Conservation (phyloP, 108 stramenopile species). For the Craspedostauros australis region DNA sequence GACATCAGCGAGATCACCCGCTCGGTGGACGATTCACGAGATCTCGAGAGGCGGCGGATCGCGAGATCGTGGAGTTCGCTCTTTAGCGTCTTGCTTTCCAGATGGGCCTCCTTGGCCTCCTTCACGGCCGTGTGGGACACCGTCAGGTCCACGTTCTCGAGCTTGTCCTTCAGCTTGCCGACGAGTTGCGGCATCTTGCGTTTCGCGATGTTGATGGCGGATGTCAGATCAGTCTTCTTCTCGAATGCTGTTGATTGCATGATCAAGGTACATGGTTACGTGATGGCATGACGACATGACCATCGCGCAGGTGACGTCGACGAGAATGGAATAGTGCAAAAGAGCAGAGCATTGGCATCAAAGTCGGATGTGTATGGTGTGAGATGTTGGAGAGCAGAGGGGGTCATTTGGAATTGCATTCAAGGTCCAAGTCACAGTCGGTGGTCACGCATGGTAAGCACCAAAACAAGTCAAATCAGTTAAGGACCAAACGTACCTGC, state of each 20-base stretch:
- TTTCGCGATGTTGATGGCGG: conserved; percentile 81
- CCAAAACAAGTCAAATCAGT: background rate
- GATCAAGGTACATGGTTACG: background rate
- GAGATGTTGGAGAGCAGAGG: no score
- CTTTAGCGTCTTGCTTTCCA: conserved; percentile 72
- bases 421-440: no score
- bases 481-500: conserved; percentile 24
- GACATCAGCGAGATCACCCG: conserved; percentile 64
- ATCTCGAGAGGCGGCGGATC: conserved; percentile 52
- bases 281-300: background rate
- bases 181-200: conserved; percentile 67
- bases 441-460: background rate
- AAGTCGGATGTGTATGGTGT: no score
- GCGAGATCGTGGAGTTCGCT: conserved; percentile 64
- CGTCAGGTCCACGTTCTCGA: conserved; percentile 47
- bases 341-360: no score
- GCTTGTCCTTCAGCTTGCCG: conserved; percentile 63
- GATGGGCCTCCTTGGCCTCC: conserved; percentile 75
- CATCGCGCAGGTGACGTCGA: no score
- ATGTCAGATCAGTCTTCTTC: conserved; percentile 78
- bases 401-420: no score
- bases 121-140: conserved; percentile 82
- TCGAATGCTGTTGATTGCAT: conserved; percentile 51
- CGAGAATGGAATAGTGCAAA: no score
- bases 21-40: conserved; percentile 69